Evolutionary conservation across 2,329 filamentous ascomycete species (phyloP).

Genomic region (Orbilia blumenaviensis): DNA sequence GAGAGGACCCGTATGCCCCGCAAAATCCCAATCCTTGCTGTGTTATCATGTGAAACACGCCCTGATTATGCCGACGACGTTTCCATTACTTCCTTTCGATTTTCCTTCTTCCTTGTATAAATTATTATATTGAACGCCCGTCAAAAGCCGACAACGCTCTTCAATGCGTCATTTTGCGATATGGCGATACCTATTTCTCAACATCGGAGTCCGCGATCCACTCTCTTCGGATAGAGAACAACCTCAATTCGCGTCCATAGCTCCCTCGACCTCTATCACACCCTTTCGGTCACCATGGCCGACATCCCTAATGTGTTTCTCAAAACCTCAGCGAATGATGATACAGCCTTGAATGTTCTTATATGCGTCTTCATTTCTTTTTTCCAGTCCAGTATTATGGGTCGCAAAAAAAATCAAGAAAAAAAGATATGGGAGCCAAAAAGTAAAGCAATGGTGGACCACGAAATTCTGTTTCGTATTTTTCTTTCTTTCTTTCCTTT

Average conservation of each 20-base stretch:
- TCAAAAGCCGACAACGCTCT: conserved; percentile 22
- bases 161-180: conserved; percentile 16
- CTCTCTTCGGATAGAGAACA: background rate
- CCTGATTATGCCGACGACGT: conserved; percentile 34
- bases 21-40: conserved; percentile 94
- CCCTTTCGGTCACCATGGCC: conserved; percentile 36
- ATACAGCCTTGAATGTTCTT: conserved; percentile 45
- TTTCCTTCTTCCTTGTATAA: conserved; percentile 51
- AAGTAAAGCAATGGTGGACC: conserved; percentile 31
- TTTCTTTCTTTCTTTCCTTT: conserved; percentile 2
- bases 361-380: conserved; percentile 35
- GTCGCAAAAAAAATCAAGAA: conserved; percentile 30
- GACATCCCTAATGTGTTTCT: conserved; percentile 42
- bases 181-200: conserved; percentile 13
- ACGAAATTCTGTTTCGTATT: conserved; percentile 25
- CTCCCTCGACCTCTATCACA: background rate
- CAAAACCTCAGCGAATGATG: conserved; percentile 44
- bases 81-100: conserved; percentile 26
- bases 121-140: conserved; percentile 27
- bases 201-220: conserved; percentile 27
- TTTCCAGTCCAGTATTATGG: conserved; percentile 14
- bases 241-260: conserved; percentile 10
- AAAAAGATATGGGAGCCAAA: conserved; percentile 33
- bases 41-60: conserved; percentile 79
- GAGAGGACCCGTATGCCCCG: conserved; percentile 97